Evolutionary conservation across 225 moss, liverwort and hornwort species (phyloP).

Genomic region (Lunularia cruciata): DNA sequence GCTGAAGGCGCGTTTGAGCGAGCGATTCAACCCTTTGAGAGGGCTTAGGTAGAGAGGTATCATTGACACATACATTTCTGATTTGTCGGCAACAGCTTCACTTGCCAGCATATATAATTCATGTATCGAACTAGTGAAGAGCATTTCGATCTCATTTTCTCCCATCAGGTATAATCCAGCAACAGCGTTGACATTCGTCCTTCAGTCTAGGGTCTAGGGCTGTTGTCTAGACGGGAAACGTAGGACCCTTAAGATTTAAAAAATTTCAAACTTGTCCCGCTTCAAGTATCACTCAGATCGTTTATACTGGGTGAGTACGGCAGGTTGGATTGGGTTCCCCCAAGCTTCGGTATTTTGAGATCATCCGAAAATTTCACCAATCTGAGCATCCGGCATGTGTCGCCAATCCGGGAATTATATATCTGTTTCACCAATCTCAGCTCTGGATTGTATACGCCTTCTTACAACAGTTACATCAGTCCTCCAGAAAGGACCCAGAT

Average conservation of each 20-base stretch:
- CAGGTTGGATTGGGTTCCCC: too few relatives aligned
- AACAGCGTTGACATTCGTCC: neutral
- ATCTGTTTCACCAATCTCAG: too few relatives aligned
- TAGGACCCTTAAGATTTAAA: neutral
- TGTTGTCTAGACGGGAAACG: neutral
- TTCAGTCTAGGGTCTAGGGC: too few relatives aligned
- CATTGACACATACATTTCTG: neutral
- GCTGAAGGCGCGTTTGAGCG: constrained; percentile 80
- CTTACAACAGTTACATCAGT: too few relatives aligned
- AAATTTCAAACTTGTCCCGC: neutral
- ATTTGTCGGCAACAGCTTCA: neutral
- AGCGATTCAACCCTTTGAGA: constrained; percentile 66
- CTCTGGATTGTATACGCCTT: too few relatives aligned
- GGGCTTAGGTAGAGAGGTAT: constrained; percentile 24
- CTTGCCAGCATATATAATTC: neutral
- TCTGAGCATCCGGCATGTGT: too few relatives aligned
- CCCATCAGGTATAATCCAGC: neutral
- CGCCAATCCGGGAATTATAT: too few relatives aligned
- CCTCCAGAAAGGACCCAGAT: too few relatives aligned
- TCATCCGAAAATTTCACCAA: too few relatives aligned
- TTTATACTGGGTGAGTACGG: neutral
- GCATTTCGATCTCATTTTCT: neutral
- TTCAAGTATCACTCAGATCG: neutral
- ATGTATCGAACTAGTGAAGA: constrained; percentile 5
- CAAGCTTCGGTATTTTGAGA: too few relatives aligned